A percentile compares a stretch with the other conserved stretches of the same genome.
These are phyloP conservation scores for Pseudogymnoascus sp. DNA, from an alignment of 2,329 filamentous ascomycete species.

Conservation along the genomic window DNA sequence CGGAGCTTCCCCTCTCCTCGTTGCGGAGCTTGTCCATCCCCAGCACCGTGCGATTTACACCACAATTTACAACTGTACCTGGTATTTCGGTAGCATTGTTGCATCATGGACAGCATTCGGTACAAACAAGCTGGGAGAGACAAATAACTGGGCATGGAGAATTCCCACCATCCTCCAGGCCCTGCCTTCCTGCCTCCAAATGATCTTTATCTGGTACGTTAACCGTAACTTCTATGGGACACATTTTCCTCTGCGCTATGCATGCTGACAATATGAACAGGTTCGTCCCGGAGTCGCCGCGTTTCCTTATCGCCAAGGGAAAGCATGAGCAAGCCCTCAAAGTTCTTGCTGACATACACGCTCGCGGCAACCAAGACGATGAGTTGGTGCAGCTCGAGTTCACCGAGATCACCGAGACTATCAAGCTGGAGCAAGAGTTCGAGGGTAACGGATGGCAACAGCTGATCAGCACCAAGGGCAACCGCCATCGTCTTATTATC, in stretches of 20 bases:
- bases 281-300: constrained; percentile 31
- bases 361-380: constrained; percentile 30
- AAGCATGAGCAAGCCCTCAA: constrained; percentile 40
- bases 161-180: constrained; percentile 27
- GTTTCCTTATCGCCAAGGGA: constrained; percentile 36
- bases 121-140: constrained; percentile 10
- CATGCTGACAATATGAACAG: constrained; percentile 15
- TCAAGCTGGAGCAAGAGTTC: constrained; percentile 37
- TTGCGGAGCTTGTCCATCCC: constrained; percentile 39
- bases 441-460: constrained; percentile 37
- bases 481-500: constrained; percentile 45
- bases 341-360: constrained; percentile 41
- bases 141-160: constrained; percentile 27
- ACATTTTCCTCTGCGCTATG: background rate
- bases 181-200: constrained; percentile 19
- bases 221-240: background rate
- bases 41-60: constrained; percentile 40
- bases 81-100: constrained; percentile 37
- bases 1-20: constrained; percentile 27
- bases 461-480: constrained; percentile 43
- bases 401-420: constrained; percentile 36
- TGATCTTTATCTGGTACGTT: constrained; percentile 10
- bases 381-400: constrained; percentile 34
- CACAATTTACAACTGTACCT: constrained; percentile 38
- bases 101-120: constrained; percentile 31